These are phyloP conservation scores for Gentiana macrophylla DNA, from an alignment of 257 asterid genomes.

Conservation along the genomic window DNA sequence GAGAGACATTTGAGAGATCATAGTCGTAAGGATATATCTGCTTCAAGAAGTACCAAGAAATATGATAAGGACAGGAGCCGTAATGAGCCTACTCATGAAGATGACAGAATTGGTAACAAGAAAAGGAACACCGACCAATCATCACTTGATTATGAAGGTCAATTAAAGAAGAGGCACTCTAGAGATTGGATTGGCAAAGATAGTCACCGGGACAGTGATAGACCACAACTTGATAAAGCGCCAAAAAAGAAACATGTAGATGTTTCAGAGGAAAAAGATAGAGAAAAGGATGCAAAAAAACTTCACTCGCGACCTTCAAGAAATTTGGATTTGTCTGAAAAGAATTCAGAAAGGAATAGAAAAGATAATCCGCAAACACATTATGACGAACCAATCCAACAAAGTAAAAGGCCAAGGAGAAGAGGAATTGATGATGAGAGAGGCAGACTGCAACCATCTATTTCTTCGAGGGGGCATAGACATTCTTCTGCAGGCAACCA, in stretches of 20 bases:
- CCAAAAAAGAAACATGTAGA: constrained; percentile 38
- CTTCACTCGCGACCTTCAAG: constrained; percentile 18
- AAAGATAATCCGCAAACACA: constrained; percentile 20
- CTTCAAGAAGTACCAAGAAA: constrained; percentile 35
- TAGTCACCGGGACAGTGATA: constrained; percentile 21
- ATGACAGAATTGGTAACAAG: constrained; percentile 30
- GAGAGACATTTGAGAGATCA: constrained; percentile 31
- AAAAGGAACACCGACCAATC: constrained; percentile 39
- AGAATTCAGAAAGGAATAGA: constrained; percentile 39
- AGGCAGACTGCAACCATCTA: constrained; percentile 52
- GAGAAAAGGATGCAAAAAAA: constrained; percentile 28
- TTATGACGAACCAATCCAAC: constrained; percentile 52
- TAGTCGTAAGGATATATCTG: constrained; percentile 23
- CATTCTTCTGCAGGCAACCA: constrained; percentile 28
- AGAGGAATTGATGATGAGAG: constrained; percentile 57
- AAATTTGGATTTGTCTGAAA: constrained; percentile 21
- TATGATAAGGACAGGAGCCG: constrained; percentile 36
- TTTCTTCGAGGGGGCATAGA: constrained; percentile 51
- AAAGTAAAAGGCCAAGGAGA: constrained; percentile 59
- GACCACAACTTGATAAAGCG: constrained; percentile 46
- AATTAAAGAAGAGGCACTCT: constrained; percentile 35
- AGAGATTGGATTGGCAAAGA: constrained; percentile 14
- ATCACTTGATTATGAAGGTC: constrained; percentile 32
- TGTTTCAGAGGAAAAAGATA: constrained; percentile 40
- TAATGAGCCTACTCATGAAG: constrained; percentile 17